These are phyloP conservation scores for Venturia oleaginea DNA, from an alignment of 2,329 filamentous ascomycete genomes.

Conservation along the genomic window DNA sequence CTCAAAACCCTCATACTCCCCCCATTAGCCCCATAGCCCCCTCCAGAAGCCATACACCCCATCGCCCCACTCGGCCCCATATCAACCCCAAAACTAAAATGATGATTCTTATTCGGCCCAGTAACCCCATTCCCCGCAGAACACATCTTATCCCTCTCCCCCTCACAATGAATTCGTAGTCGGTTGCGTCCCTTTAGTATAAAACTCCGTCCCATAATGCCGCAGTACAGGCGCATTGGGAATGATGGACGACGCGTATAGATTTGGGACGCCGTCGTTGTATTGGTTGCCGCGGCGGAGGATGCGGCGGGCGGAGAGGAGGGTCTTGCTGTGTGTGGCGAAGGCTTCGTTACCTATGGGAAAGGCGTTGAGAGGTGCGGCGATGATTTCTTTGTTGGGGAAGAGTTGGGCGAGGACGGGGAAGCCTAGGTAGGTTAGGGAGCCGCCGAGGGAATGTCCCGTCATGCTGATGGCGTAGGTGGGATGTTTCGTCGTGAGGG, in stretches of 20 bases:
- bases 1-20: neutral
- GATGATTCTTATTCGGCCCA: neutral
- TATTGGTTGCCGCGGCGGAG: neutral
- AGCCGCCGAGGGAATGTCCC: neutral
- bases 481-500: neutral
- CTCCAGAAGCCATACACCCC: slow-evolving; percentile 1
- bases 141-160: neutral
- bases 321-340: neutral
- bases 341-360: neutral
- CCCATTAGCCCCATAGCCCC: neutral
- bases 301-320: neutral
- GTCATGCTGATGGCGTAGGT: neutral
- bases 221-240: neutral
- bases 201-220: neutral
- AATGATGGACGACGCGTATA: neutral
- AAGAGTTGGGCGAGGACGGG: neutral
- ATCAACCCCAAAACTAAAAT: neutral
- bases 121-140: neutral
- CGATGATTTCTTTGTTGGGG: neutral
- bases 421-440: neutral
- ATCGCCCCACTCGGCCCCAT: slow-evolving; percentile 1
- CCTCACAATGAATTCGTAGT: neutral
- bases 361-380: neutral
- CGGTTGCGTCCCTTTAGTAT: neutral
- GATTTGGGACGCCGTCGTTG: neutral